A percentile compares a stretch with the other conserved stretches of the same genome.
Evolutionary conservation across 148 eudicot genomes (phyloP).

Genomic region (Heliamphora exappendiculata): DNA sequence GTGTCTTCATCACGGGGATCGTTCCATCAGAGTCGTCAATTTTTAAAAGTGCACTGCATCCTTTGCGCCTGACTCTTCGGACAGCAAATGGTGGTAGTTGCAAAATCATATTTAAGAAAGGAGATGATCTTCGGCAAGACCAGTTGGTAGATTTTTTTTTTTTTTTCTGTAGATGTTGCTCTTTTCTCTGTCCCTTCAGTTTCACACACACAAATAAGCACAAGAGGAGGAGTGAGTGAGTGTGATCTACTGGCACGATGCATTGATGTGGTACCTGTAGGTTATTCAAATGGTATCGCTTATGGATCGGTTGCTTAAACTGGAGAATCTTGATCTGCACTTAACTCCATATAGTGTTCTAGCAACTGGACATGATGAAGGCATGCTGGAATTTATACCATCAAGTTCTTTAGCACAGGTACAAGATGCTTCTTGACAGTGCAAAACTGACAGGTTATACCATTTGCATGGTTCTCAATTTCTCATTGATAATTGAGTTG

Average conservation of each 20-base stretch:
- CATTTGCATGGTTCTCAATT: not conserved
- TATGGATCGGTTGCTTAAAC: slow-evolving; percentile 92
- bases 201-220: not conserved
- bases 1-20: slow-evolving; percentile 80
- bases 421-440: slow-evolving; percentile 9
- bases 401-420: slow-evolving; percentile 97
- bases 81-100: slow-evolving; percentile 73
- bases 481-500: not conserved
- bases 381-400: slow-evolving; percentile 96
- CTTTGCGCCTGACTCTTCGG: slow-evolving; percentile 80
- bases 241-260: not conserved
- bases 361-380: slow-evolving; percentile 97
- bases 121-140: slow-evolving; percentile 97
- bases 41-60: slow-evolving; percentile 87
- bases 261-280: slow-evolving; percentile 31
- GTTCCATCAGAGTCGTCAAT: slow-evolving; percentile 83
- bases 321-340: slow-evolving; percentile 95
- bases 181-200: not conserved
- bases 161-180: not conserved
- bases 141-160: slow-evolving; percentile 58
- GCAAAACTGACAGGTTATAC: not conserved
- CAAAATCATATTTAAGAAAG: slow-evolving; percentile 92
- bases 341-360: slow-evolving; percentile 92
- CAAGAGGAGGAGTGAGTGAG: not conserved
- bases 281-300: slow-evolving; percentile 95